Evolutionary conservation across 1,139 yeast species (phyloP).

Genomic region (Schizosaccharomyces versatilis): DNA sequence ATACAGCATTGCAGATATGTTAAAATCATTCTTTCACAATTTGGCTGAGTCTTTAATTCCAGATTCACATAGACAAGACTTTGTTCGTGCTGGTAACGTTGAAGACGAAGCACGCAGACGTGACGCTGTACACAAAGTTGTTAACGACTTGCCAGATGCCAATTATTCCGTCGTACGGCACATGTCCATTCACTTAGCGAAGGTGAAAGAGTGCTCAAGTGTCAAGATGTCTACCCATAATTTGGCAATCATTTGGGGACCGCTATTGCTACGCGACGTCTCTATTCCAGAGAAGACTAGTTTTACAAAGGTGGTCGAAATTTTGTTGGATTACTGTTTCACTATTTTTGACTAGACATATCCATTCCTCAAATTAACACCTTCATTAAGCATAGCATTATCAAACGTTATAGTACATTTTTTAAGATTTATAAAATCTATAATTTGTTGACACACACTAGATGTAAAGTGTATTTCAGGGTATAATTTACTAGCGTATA

Average conservation of each 20-base stretch:
- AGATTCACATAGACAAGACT: slow-evolving; percentile 44
- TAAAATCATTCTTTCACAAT: slow-evolving; percentile 56
- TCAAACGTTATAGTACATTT: too few species aligned
- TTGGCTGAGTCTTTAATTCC: slow-evolving; percentile 66
- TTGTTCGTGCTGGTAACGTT: slow-evolving; percentile 24
- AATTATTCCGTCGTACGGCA: slow-evolving; percentile 80
- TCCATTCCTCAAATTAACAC: too few species aligned
- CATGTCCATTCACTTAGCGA: slow-evolving; percentile 44
- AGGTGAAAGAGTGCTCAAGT: slow-evolving; percentile 38
- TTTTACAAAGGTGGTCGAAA: not conserved
- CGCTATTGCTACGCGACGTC: slow-evolving; percentile 32
- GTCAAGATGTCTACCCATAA: slow-evolving; percentile 58
- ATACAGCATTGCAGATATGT: slow-evolving; percentile 45
- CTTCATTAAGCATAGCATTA: too few species aligned
- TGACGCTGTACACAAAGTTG: slow-evolving; percentile 65
- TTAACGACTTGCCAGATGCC: slow-evolving; percentile 80
- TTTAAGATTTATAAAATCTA: too few species aligned
- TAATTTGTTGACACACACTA: too few species aligned
- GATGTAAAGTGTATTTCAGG: not conserved
- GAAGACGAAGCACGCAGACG: slow-evolving; percentile 32
- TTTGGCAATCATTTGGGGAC: slow-evolving; percentile 84
- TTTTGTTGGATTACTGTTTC: slow-evolving; percentile 1
- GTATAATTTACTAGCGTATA: not conserved
- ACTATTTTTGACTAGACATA: slow-evolving; percentile 13
- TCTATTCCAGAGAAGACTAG: slow-evolving; percentile 1